These are phyloP conservation scores for Laguncularia racemosa DNA, from an alignment of 345 rosid genomes.

Conservation along the genomic window DNA sequence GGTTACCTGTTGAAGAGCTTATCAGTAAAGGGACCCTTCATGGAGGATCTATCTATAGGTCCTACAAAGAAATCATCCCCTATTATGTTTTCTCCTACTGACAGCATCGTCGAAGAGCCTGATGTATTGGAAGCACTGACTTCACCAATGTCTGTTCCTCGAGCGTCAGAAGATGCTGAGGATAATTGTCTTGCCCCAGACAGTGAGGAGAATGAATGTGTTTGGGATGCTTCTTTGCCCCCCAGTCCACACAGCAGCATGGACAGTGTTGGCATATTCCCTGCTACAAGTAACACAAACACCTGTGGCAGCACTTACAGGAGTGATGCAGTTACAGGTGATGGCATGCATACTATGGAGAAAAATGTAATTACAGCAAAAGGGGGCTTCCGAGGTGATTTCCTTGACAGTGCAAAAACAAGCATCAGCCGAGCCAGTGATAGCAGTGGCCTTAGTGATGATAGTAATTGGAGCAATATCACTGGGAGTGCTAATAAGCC, in stretches of 20 bases:
- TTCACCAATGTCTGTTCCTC: conserved; percentile 42
- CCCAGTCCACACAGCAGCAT: conserved; percentile 75
- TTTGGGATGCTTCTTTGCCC: conserved; percentile 86
- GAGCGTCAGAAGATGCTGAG: conserved; percentile 53
- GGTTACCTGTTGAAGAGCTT: conserved; percentile 51
- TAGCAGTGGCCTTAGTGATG: conserved; percentile 21
- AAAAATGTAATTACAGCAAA: neutral
- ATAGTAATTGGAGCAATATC: conserved; percentile 15
- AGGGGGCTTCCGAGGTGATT: conserved; percentile 9
- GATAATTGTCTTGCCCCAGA: conserved; percentile 42
- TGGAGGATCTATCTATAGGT: conserved; percentile 60
- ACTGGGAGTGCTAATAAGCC: conserved; percentile 8
- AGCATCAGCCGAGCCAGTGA: conserved; percentile 24
- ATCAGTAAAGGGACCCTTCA: conserved; percentile 56
- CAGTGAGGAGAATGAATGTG: conserved; percentile 72
- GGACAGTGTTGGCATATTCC: conserved; percentile 50
- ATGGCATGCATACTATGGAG: conserved; percentile 44
- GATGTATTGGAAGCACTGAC: conserved; percentile 27
- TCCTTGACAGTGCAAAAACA: conserved; percentile 39
- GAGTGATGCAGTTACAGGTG: conserved; percentile 52
- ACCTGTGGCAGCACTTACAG: conserved; percentile 42
- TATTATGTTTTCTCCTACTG: conserved; percentile 46
- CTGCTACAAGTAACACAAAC: conserved; percentile 66
- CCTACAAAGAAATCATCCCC: conserved; percentile 50
- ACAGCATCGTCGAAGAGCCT: conserved; percentile 53